Evolutionary conservation across 345 rosid species (phyloP), one percentile per base, ranked within the genome.

Genomic region (Streptanthus diversifolius): DNA sequence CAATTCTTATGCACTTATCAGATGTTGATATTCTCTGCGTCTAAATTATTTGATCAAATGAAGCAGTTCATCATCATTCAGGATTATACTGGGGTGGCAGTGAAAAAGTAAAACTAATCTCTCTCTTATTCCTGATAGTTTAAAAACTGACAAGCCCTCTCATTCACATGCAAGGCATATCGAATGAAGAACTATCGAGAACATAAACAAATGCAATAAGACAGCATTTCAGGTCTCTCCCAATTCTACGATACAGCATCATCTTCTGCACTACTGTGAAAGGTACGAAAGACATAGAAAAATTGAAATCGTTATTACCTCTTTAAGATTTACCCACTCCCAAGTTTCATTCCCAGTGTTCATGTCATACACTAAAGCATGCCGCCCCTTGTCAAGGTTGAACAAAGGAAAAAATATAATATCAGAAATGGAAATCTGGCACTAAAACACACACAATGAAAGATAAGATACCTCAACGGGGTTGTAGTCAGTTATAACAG

Each of bases 261-360:
- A 49, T 37, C 56, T 53, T 72, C 55, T 53, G 55, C 48, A 57
- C 60, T 30, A 35, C 33, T 36, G 24, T 64, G 51, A 58, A 73
- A 63, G 19, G 19, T 53, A 12, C 47, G 10, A 49, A 15, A 54
- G 21, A 18, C 3, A 32, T 35, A 15, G 7, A 55, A 21, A 24
- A 70, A 53, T 49, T 49, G 48, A 48, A 39, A 21, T 61, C 10
- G 32, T 18, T 63, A 60, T 75, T 86, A 92, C 99, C 97, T 91
- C 98, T 87, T 88, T 91, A 74, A 92, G 97, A 83, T 95, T 83
- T 76, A 95, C 96, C 98, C 96, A 91, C 79, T 95, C 98, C 93
- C 90, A 88, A 8, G 97, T 88, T 87, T 91, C 97, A 72, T 82
- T 76, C 18, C 76, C 79, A 11, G 98, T 83, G 73, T 83, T 81